Evolutionary conservation across 495 filamentous ascomycete species (phyloP).

Genomic region (Xylaria cubensis): DNA sequence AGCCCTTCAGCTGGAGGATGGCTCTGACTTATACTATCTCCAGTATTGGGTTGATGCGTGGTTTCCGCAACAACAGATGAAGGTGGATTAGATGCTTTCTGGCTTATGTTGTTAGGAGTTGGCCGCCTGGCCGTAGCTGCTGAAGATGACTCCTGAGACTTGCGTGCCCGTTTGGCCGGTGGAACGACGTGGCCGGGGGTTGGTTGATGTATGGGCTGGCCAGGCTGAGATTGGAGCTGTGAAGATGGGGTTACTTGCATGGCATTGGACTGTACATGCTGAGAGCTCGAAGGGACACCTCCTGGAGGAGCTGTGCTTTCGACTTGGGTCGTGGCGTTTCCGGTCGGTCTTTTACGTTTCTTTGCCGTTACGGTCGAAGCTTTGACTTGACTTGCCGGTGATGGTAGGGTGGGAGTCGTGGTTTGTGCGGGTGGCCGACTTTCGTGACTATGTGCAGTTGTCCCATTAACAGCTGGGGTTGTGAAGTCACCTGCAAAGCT

Average conservation of each 20-base stretch:
- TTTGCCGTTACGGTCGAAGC: conserved; percentile 41
- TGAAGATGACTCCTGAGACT: conserved; percentile 38
- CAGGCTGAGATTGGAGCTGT: conserved; percentile 27
- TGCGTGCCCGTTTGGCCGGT: conserved; percentile 38
- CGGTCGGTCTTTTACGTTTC: conserved; percentile 41
- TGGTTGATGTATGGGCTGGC: conserved; percentile 20
- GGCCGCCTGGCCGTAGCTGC: conserved; percentile 32
- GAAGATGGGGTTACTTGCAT: conserved; percentile 29
- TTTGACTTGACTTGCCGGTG: conserved; percentile 39
- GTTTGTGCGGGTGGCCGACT: conserved; percentile 20
- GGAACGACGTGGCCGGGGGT: conserved; percentile 23
- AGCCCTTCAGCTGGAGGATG: conserved; percentile 37
- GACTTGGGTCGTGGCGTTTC: conserved; percentile 17
- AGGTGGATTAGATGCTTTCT: conserved; percentile 32
- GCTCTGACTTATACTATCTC: conserved; percentile 28
- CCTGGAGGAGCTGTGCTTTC: conserved; percentile 19
- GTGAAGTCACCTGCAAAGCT: conserved; percentile 20
- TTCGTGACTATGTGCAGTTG: conserved; percentile 22
- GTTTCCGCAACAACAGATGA: conserved; percentile 25
- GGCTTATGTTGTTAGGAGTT: conserved; percentile 36
- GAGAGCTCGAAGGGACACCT: conserved; percentile 25
- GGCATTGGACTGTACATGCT: conserved; percentile 30
- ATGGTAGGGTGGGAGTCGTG: conserved; percentile 25
- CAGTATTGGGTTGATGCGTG: conserved; percentile 28
- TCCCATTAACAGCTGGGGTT: conserved; percentile 17